Evolutionary conservation across 257 asterid genomes (phyloP).

Genomic region (Solanum ossicruentum): DNA sequence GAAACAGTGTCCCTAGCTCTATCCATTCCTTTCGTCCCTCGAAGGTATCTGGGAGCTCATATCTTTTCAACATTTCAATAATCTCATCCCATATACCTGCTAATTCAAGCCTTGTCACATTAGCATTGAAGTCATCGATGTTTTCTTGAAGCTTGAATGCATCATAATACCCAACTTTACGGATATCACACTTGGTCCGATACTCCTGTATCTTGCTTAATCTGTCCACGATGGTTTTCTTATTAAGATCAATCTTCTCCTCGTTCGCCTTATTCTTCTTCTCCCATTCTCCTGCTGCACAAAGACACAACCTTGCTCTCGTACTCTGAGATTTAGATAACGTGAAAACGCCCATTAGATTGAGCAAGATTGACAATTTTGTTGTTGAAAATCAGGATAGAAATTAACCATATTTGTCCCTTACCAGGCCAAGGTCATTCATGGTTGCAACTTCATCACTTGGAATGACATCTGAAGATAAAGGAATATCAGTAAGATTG

Average conservation of each 20-base stretch:
- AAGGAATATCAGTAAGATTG: conserved; percentile 46
- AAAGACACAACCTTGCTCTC: conserved; percentile 65
- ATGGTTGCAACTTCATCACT: conserved; percentile 21
- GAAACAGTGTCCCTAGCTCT: conserved; percentile 49
- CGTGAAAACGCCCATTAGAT: background rate
- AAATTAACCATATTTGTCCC: background rate
- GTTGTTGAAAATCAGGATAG: background rate
- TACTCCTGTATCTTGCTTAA: conserved; percentile 50
- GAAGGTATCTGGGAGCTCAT: conserved; percentile 75
- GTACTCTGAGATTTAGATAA: conserved; percentile 36
- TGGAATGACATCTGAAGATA: conserved; percentile 29
- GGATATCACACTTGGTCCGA: conserved; percentile 50
- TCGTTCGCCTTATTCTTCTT: conserved; percentile 55
- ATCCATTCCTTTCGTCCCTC: conserved; percentile 75
- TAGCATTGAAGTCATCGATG: conserved; percentile 43
- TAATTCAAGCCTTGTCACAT: conserved; percentile 55
- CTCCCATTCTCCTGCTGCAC: conserved; percentile 79
- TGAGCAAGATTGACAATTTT: background rate
- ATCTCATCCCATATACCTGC: conserved; percentile 72
- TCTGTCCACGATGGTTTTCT: conserved; percentile 28
- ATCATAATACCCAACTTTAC: conserved; percentile 69
- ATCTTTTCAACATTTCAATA: conserved; percentile 57
- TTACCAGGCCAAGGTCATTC: conserved; percentile 69
- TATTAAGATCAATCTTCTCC: conserved; percentile 36
- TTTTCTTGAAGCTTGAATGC: conserved; percentile 61